Base-by-base conservation (phyloP, 2,329 filamentous ascomycete species). In the Fusarium albosuccineum region DNA sequence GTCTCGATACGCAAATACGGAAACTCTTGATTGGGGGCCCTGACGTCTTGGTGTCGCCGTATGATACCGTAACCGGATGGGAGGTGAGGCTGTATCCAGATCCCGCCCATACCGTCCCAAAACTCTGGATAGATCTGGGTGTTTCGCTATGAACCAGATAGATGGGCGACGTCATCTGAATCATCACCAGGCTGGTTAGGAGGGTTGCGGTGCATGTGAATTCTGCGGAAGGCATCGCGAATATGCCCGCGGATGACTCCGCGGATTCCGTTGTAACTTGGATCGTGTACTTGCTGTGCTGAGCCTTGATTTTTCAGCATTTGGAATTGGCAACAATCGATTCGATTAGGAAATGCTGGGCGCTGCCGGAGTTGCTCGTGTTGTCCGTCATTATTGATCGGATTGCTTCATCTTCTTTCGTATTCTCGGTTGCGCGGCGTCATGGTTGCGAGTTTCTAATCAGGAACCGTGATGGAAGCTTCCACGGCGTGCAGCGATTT, bases 1-100 rank as follows among this genome's bases (percentile, higher is more conserved):
- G 51, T 58, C 60, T 22, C 54, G 62, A 61, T 60, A 57, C 41
- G 62, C 52, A 62, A 52, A 53, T 68, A 61, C 54, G 64, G 33
- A 10, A 8, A 10, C 3, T 27, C 22, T 22, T 22, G 22, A 22
- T 22, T 22, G 6, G 26, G 7, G 26, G 22, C 26, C 6, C 13
- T 45, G 40, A 14, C 14, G 13, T 30, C 26, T 17, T 16, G 6
- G 42, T 4, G 27, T 30, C 45, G 45, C 45, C 13, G 6, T 6
- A 26, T 49, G 5, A 4, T 22, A 26, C 45, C 45, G 17, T 40
- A 59, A 51, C 27, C 27, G 34, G n/a, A 49, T 30, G 8, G 36
- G 22, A 45, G 34, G 49, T 22, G 42, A 52, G 56, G 50, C 44
- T 50, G 57, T 57, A 60, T 64, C 34, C 40, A 13, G 40, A 63